phyloP scores from a whole-genome alignment of 768 basidiomycete genomes.

The Amanita pseudoporphyria region DNA sequence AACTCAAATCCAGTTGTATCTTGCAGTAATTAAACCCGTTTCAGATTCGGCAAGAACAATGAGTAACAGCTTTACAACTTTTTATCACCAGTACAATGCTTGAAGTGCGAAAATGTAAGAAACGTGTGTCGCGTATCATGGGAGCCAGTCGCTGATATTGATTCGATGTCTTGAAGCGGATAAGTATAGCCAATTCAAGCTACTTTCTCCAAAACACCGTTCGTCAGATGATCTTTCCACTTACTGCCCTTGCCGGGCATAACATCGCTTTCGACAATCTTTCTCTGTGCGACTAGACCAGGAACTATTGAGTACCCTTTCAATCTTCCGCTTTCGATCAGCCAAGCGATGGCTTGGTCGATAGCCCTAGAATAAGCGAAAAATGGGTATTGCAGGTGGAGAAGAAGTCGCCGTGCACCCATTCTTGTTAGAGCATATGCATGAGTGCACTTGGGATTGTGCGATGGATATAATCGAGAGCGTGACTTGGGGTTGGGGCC shows the following conservation, averaged over 20 bases:
- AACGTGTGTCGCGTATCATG: too few species aligned
- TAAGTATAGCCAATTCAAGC: not conserved
- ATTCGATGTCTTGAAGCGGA: not conserved
- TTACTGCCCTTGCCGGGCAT: slow-evolving; percentile 37
- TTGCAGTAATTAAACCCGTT: too few species aligned
- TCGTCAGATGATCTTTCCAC: slow-evolving; percentile 42
- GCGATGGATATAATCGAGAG: slow-evolving; percentile 45
- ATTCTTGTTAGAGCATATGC: slow-evolving; percentile 52
- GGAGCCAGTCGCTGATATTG: too few species aligned
- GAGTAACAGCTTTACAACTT: too few species aligned
- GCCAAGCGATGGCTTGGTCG: slow-evolving; percentile 66
- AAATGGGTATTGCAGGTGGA: slow-evolving; percentile 47
- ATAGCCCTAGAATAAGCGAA: slow-evolving; percentile 75
- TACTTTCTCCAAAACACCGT: slow-evolving; percentile 33
- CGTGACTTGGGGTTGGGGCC: slow-evolving; percentile 3
- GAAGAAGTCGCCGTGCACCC: slow-evolving; percentile 54
- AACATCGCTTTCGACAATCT: slow-evolving; percentile 48
- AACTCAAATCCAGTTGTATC: too few species aligned
- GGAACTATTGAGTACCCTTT: slow-evolving; percentile 59
- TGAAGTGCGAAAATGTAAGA: too few species aligned
- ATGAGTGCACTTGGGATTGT: slow-evolving; percentile 61
- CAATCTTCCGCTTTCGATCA: slow-evolving; percentile 45
- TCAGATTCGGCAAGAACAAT: too few species aligned
- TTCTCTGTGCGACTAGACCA: slow-evolving; percentile 58
- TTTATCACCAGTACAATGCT: too few species aligned